These are phyloP conservation scores for Penicillium sp. DNA, from an alignment of 2,329 filamentous ascomycete genomes.

Conservation along the genomic window DNA sequence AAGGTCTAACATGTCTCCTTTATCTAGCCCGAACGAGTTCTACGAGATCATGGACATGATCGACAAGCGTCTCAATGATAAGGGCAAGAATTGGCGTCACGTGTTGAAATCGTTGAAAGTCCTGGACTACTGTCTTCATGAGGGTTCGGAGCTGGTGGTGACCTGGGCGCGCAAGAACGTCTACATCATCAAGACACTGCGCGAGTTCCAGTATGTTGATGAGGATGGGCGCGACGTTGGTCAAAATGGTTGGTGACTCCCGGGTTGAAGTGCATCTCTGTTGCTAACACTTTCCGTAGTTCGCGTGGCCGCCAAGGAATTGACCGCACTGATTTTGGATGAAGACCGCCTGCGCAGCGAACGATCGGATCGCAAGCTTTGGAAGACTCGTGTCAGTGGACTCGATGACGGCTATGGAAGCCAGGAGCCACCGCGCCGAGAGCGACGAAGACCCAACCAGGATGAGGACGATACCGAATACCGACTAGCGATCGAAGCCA, in stretches of 20 bases:
- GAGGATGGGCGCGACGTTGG: constrained; percentile 94
- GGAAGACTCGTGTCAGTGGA: constrained; percentile 94
- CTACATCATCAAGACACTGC: constrained; percentile 96
- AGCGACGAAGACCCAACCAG: constrained; percentile 53
- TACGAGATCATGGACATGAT: constrained; percentile 99
- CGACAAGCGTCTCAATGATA: constrained; percentile 96
- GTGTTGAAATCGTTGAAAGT: constrained; percentile 97
- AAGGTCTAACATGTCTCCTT: constrained; percentile 9
- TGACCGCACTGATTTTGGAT: constrained; percentile 85
- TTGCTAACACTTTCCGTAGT: constrained; percentile 51
- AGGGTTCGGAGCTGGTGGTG: constrained; percentile 92
- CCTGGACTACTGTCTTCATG: constrained; percentile 94
- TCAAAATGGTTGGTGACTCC: constrained; percentile 70
- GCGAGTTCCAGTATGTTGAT: constrained; percentile 94
- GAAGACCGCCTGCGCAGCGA: constrained; percentile 88
- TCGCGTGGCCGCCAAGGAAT: constrained; percentile 89
- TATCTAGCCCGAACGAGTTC: constrained; percentile 79
- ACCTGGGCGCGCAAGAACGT: constrained; percentile 98
- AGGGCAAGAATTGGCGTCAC: constrained; percentile 99
- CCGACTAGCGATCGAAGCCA: constrained; percentile 83
- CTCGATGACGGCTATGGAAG: constrained; percentile 67
- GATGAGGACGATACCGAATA: constrained; percentile 84
- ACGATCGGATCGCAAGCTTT: constrained; percentile 82
- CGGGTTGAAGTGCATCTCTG: neutral
- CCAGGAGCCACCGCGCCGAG: constrained; percentile 40